Conservation (phyloP, 106 monocot genomes). For the Gastrodia elata region DNA sequence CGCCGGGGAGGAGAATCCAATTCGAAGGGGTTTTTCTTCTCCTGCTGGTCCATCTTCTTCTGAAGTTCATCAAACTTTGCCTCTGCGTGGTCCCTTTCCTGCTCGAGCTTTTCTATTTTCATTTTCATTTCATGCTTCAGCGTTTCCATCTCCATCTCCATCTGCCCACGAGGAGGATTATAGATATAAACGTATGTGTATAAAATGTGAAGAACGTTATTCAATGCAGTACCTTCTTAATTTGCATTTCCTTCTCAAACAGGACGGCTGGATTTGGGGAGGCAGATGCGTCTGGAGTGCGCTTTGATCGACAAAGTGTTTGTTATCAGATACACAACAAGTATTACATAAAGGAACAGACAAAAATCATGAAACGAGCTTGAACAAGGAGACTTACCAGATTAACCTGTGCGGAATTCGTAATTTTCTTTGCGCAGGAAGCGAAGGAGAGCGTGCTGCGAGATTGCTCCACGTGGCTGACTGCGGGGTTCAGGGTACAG, state of each 20-base stretch:
- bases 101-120: conserved; percentile 76
- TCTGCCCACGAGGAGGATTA: conserved; percentile 25
- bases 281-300: conserved; percentile 55
- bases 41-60: conserved; percentile 44
- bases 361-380: neutral
- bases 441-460: conserved; percentile 95
- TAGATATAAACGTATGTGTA: neutral
- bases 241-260: conserved; percentile 76
- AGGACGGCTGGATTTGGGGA: conserved; percentile 36
- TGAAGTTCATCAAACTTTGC: conserved; percentile 49
- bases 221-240: conserved; percentile 88
- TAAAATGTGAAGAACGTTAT: too few species aligned
- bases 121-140: conserved; percentile 90
- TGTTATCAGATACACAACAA: conserved; percentile 59
- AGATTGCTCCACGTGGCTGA: conserved; percentile 88
- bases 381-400: conserved; percentile 40
- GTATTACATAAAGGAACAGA: neutral
- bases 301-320: conserved; percentile 81
- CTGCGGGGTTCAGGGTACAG: conserved; percentile 92
- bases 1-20: conserved; percentile 49
- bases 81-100: conserved; percentile 67
- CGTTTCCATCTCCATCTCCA: conserved; percentile 92
- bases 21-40: too few species aligned
- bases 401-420: conserved; percentile 81
- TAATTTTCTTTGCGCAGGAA: conserved; percentile 84